Percentiles rank a stretch among this genome's conserved stretches.
Evolutionary conservation across 176 grass and related monocot genomes (phyloP).

Genomic region (Themeda triandra): DNA sequence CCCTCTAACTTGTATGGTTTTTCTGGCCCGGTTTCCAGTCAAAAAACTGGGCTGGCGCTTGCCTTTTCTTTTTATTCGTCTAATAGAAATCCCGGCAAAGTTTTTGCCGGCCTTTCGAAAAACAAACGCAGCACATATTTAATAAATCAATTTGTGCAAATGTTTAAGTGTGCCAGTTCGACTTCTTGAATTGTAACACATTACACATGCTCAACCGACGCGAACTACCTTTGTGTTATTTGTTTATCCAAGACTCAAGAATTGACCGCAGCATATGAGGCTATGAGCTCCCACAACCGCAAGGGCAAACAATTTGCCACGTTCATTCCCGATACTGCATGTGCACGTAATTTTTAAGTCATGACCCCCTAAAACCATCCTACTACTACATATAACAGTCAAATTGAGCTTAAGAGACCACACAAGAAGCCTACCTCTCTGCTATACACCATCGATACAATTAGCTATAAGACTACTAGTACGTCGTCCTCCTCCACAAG

Average conservation of each 20-base stretch:
- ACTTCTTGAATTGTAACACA: neutral
- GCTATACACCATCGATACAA: neutral
- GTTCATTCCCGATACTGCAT: constrained; percentile 14
- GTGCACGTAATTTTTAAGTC: constrained; percentile 5
- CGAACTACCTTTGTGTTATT: neutral
- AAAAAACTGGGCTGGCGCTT: too few relatives aligned
- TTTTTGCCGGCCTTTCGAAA: too few relatives aligned
- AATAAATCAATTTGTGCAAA: neutral
- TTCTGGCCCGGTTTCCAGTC: too few relatives aligned
- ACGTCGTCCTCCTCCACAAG: too few relatives aligned
- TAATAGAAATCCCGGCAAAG: too few relatives aligned
- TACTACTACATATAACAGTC: constrained; percentile 6
- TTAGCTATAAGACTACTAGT: neutral
- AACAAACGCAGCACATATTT: too few relatives aligned
- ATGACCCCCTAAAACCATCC: too few relatives aligned
- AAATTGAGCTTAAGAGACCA: neutral
- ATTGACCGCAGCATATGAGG: neutral
- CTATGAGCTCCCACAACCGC: neutral
- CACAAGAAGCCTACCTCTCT: neutral
- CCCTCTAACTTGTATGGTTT: too few relatives aligned
- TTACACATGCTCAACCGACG: neutral
- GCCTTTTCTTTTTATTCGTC: too few relatives aligned
- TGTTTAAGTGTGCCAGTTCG: neutral
- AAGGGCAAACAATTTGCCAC: neutral
- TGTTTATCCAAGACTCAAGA: neutral